Percentiles rank a stretch among this genome's conserved stretches.
Conservation (phyloP, 139 green algal species). For the Asterochloris sp. region DNA sequence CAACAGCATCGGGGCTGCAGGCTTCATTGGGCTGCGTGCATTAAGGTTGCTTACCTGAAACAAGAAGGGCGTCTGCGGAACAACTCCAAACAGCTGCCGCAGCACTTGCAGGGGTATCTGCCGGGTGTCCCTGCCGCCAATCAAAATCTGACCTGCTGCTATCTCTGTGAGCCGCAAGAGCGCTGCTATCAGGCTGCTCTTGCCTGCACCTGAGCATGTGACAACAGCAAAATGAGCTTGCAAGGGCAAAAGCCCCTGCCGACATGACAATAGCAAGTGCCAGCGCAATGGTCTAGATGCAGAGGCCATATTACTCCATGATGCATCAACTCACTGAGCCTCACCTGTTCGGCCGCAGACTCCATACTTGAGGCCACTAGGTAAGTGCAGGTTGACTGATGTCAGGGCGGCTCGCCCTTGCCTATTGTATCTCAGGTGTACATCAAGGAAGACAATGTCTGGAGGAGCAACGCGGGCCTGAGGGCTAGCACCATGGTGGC, state of each 20-base stretch:
- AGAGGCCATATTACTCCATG: background rate
- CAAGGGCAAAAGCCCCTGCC: background rate
- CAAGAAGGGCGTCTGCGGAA: slow-evolving; percentile 69
- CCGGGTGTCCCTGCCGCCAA: slow-evolving; percentile 42
- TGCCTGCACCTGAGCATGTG: slow-evolving; percentile 49
- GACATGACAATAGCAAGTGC: too few species aligned
- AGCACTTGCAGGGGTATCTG: slow-evolving; percentile 32
- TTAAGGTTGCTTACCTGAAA: slow-evolving; percentile 33
- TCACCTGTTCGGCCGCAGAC: slow-evolving; percentile 48
- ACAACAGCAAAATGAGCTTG: background rate
- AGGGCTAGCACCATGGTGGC: too few species aligned
- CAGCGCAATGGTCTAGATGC: too few species aligned
- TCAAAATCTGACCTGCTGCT: slow-evolving; percentile 26
- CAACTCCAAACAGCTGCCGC: slow-evolving; percentile 35
- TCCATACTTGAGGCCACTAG: slow-evolving; percentile 32
- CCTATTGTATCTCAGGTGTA: too few species aligned
- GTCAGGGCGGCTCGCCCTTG: slow-evolving; percentile 33
- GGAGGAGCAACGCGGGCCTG: too few species aligned
- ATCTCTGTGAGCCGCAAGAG: slow-evolving; percentile 56
- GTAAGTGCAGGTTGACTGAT: slow-evolving; percentile 33
- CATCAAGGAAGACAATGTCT: too few species aligned
- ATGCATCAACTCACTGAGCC: background rate
- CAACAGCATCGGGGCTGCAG: background rate
- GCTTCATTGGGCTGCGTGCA: too few species aligned
- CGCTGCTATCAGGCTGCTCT: slow-evolving; percentile 54